Evolutionary conservation across 768 basidiomycete genomes (phyloP).

Genomic region (Paxillus rubicundulus): DNA sequence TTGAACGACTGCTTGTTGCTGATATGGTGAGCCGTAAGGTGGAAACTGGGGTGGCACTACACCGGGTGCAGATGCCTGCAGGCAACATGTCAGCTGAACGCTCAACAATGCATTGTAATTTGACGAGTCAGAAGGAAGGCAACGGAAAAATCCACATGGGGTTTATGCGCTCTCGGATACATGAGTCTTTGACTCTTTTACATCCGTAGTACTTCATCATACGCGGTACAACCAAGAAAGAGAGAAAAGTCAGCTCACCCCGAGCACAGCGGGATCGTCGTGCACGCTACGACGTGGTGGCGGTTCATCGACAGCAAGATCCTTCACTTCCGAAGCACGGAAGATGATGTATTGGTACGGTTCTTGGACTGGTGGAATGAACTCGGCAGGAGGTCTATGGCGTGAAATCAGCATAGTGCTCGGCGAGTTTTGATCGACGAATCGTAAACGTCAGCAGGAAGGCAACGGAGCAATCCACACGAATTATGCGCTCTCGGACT

Average conservation of each 20-base stretch:
- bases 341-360: slow-evolving; percentile 91
- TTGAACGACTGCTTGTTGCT: slow-evolving; percentile 31
- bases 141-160: slow-evolving; percentile 53
- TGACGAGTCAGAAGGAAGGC: slow-evolving; percentile 53
- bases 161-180: slow-evolving; percentile 45
- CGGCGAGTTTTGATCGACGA: not conserved
- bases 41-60: slow-evolving; percentile 30
- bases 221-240: slow-evolving; percentile 2
- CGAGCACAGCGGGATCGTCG: slow-evolving; percentile 82
- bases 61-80: slow-evolving; percentile 50
- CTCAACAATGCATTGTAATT: not conserved
- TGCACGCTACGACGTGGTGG: slow-evolving; percentile 60
- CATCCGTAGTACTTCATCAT: slow-evolving; percentile 48
- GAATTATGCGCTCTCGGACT: slow-evolving; percentile 44
- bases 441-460: slow-evolving; percentile 49
- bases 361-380: slow-evolving; percentile 78
- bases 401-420: slow-evolving; percentile 26
- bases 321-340: slow-evolving; percentile 86
- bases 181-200: slow-evolving; percentile 37
- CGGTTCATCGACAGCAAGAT: slow-evolving; percentile 79
- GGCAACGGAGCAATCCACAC: slow-evolving; percentile 66
- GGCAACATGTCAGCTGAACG: slow-evolving; percentile 12
- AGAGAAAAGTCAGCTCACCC: slow-evolving; percentile 49
- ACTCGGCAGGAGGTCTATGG: slow-evolving; percentile 66
- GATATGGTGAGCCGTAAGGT: slow-evolving; percentile 31